phyloP scores from a whole-genome alignment of 768 basidiomycete genomes.

The Collybia mongolica region DNA sequence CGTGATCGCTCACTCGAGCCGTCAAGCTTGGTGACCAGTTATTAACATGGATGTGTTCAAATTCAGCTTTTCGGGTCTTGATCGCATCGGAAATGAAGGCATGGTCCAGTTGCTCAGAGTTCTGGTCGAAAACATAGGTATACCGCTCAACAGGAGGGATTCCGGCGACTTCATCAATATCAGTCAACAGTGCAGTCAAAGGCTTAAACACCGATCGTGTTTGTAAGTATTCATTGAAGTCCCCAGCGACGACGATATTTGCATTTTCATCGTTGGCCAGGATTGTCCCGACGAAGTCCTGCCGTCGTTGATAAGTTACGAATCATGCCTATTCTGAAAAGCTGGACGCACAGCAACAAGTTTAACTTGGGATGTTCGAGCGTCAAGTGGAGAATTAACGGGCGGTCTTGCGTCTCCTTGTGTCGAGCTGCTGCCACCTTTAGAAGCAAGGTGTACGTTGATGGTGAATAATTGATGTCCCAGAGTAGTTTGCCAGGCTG shows the following conservation, averaged over 20 bases:
- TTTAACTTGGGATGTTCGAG: slow-evolving; percentile 48
- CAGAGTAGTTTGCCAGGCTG: slow-evolving; percentile 47
- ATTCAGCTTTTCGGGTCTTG: slow-evolving; percentile 35
- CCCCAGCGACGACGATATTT: slow-evolving; percentile 54
- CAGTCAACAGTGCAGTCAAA: slow-evolving; percentile 37
- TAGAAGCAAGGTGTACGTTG: slow-evolving; percentile 60
- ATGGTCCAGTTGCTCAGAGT: slow-evolving; percentile 60
- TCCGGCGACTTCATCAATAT: slow-evolving; percentile 50
- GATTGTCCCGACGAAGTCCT: slow-evolving; percentile 51
- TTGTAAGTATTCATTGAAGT: slow-evolving; percentile 61
- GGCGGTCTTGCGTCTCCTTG: slow-evolving; percentile 59
- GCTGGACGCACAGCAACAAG: slow-evolving; percentile 43
- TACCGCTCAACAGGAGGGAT: slow-evolving; percentile 52
- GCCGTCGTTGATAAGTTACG: background rate
- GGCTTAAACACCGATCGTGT: slow-evolving; percentile 51
- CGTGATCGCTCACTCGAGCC: slow-evolving; percentile 55
- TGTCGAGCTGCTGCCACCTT: slow-evolving; percentile 52
- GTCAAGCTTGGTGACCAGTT: slow-evolving; percentile 47
- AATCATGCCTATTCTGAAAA: background rate
- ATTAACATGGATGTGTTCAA: slow-evolving; percentile 63
- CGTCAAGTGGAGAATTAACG: slow-evolving; percentile 49
- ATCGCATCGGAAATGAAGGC: slow-evolving; percentile 50
- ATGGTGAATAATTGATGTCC: slow-evolving; percentile 54
- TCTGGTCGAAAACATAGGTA: slow-evolving; percentile 61
- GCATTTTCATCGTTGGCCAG: slow-evolving; percentile 40